phyloP scores from a whole-genome alignment of 1,284 basidiomycete species.

The Sphagnurus paluster region DNA sequence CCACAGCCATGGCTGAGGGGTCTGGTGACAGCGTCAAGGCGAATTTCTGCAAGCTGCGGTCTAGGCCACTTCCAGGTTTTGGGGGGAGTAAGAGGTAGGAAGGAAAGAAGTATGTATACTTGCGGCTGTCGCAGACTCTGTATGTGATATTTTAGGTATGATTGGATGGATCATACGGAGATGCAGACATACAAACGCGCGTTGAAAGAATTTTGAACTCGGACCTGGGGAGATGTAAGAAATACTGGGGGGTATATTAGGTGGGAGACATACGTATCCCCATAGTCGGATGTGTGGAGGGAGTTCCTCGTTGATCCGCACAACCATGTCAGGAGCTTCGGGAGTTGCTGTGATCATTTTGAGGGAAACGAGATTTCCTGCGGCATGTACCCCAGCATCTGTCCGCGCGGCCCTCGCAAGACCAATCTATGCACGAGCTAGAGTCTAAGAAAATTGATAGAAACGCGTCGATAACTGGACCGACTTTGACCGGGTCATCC shows the following conservation, averaged over 20 bases:
- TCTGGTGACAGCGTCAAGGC: slow-evolving; percentile 19
- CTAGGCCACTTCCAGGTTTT: slow-evolving; percentile 70
- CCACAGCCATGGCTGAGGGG: slow-evolving; percentile 22
- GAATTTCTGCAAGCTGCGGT: slow-evolving; percentile 43
- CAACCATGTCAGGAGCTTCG: slow-evolving; percentile 68
- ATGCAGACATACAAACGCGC: slow-evolving; percentile 69
- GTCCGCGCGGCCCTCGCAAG: slow-evolving; percentile 92
- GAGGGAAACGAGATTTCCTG: slow-evolving; percentile 90
- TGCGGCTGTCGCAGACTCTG: slow-evolving; percentile 89
- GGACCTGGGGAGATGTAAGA: slow-evolving; percentile 39
- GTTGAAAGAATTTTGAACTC: slow-evolving; percentile 92
- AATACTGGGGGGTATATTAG: neutral
- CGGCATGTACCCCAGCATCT: slow-evolving; percentile 97
- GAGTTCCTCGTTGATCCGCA: slow-evolving; percentile 83
- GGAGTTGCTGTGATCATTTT: slow-evolving; percentile 86
- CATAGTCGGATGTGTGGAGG: slow-evolving; percentile 93
- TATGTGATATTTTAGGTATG: slow-evolving; percentile 9
- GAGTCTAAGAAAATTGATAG: neutral
- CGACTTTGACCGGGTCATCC: slow-evolving; percentile 85
- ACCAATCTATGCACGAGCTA: slow-evolving; percentile 59
- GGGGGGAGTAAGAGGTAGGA: slow-evolving; percentile 94
- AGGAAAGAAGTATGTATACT: slow-evolving; percentile 97
- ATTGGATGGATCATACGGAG: slow-evolving; percentile 13
- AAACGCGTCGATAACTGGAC: slow-evolving; percentile 15
- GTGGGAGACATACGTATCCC: slow-evolving; percentile 63